Base-by-base conservation (phyloP, 2,329 filamentous ascomycete species). In the Fusarium sp. region DNA sequence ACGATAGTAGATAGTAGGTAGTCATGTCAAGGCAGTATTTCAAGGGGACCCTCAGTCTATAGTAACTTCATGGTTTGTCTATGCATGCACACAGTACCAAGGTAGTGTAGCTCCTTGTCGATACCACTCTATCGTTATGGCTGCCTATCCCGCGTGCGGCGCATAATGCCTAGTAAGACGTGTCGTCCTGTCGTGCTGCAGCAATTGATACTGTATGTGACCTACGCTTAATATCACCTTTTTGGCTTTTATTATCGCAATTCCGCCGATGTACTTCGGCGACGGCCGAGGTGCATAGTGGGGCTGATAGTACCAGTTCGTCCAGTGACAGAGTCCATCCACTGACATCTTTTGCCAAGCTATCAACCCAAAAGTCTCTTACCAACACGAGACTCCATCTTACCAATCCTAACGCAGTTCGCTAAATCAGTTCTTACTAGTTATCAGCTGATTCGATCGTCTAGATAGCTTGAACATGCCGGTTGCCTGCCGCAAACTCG, bases 291-390 rank as follows among this genome's bases (percentile, higher is more conserved):
- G 45, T 46, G 22, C 43, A 18, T 15, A 34, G 61, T 47, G 48
- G 46, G 43, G 47, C 54, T 48, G 58, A 32, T 52, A 34, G 47
- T 62, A 40, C 54, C 38, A 38, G 41, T 62, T 51, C 32, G 34
- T 57, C 47, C 47, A 64, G 51, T 65, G 60, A 40, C 52, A 64
- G 47, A 47, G 29, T 30, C 52, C 24, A 27, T 27, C 38, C 44
- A 58, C n/a, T 63, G 46, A 53, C 45, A 25, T 57, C 47, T 44
- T 58, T 44, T 52, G 67, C 67, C 67, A 70, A 70, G 67, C 53
- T 56, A 52, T 54, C 32, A 62, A 58, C 22, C 40, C 18, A 49
- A 52, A 67, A 57, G 38, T 63, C 70, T 62, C 62, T 58, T 43
- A 25, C 49, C 30, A 29, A 54, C 64, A 68, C 58, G 44, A 58